Percentiles rank a stretch among this genome's conserved stretches.
phyloP scores from a whole-genome alignment of 1,139 yeast genomes.

The Pneumocystis murina region DNA sequence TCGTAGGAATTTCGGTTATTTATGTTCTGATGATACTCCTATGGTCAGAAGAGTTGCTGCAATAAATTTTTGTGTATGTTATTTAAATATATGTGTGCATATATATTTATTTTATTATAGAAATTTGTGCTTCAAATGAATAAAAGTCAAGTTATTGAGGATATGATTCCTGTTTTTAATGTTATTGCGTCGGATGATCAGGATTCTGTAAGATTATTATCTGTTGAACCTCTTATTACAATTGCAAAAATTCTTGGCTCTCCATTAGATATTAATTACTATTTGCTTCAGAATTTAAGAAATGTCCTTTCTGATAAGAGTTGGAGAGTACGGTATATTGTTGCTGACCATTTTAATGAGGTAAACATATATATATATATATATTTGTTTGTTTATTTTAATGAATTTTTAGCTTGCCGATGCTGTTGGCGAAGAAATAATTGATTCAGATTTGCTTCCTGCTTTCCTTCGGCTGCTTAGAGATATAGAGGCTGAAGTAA shows the following conservation, averaged over 20 bases:
- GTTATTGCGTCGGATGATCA: conserved; percentile 72
- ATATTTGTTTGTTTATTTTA: neutral
- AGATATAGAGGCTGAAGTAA: conserved; percentile 91
- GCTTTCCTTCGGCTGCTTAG: conserved; percentile 66
- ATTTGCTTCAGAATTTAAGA: conserved; percentile 16
- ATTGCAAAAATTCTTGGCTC: conserved; percentile 25
- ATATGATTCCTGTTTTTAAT: conserved; percentile 63
- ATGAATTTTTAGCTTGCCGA: conserved; percentile 39
- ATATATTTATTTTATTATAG: conserved; percentile 5
- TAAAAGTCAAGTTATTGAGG: conserved; percentile 24
- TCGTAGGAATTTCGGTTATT: conserved; percentile 49
- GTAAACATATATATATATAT: neutral
- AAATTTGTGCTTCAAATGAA: conserved; percentile 20
- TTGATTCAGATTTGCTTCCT: conserved; percentile 46
- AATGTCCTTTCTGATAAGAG: conserved; percentile 74
- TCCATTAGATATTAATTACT: conserved; percentile 16
- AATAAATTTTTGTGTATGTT: conserved; percentile 55
- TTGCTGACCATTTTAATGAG: conserved; percentile 66
- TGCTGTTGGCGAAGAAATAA: conserved; percentile 26
- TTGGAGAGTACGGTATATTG: conserved; percentile 97
- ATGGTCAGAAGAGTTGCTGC: conserved; percentile 97
- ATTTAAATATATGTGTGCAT: conserved; percentile 34
- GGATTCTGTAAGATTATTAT: conserved; percentile 83
- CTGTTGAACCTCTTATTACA: conserved; percentile 69
- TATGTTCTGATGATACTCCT: conserved; percentile 85